phyloP scores from a whole-genome alignment of 2,329 filamentous ascomycete genomes.

The Rhexocercosporidium sp. region DNA sequence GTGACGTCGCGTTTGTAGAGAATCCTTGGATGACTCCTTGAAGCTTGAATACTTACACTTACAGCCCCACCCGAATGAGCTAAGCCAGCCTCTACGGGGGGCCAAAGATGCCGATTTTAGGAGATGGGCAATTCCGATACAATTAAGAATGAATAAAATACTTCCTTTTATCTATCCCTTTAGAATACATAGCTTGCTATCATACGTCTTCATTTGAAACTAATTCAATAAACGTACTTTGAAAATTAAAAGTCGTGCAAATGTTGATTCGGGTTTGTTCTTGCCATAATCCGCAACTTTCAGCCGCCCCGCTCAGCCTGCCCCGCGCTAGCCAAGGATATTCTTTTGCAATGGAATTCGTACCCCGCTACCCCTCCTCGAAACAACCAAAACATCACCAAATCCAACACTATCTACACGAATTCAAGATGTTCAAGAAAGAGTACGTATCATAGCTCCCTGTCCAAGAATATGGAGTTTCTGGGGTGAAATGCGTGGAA shows the following conservation, averaged over 20 bases:
- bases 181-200: too few species aligned
- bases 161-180: too few species aligned
- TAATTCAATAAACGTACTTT: too few species aligned
- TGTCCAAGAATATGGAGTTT: not conserved
- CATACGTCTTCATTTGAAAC: too few species aligned
- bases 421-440: conserved; percentile 83
- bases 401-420: not conserved
- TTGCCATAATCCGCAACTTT: too few species aligned
- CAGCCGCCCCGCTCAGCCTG: not conserved
- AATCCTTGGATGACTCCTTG: not conserved
- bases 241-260: too few species aligned
- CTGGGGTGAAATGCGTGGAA: not conserved
- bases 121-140: too few species aligned
- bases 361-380: conserved; percentile 7
- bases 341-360: not conserved
- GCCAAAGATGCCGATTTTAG: too few species aligned
- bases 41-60: conserved; percentile 1
- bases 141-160: too few species aligned
- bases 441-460: conserved; percentile 61
- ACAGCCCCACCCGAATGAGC: too few species aligned
- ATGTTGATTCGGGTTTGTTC: too few species aligned
- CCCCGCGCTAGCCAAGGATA: conserved; percentile 6
- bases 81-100: too few species aligned
- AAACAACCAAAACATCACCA: not conserved
- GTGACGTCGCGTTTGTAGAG: conserved; percentile 5